Evolutionary conservation across 2,329 filamentous ascomycete species (phyloP).

Genomic region (Samsoniella hepiali): DNA sequence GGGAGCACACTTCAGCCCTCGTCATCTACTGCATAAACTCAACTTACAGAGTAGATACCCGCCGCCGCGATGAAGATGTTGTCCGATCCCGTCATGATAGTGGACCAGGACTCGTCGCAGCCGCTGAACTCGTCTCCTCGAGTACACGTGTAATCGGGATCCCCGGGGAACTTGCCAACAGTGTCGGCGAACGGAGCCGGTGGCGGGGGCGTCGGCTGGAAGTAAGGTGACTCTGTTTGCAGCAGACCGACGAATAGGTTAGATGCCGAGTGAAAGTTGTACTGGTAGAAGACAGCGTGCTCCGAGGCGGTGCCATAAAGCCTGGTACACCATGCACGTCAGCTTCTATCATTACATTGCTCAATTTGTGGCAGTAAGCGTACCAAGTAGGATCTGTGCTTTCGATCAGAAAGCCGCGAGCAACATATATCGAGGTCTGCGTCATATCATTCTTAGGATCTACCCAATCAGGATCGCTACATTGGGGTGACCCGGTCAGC

Average conservation of each 20-base stretch:
- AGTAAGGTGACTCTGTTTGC: conserved; percentile 67
- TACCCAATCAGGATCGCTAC: conserved; percentile 15
- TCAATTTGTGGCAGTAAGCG: neutral
- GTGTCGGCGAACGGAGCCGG: conserved; percentile 22
- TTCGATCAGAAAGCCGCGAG: conserved; percentile 24
- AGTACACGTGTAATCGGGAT: neutral
- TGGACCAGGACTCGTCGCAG: conserved; percentile 27
- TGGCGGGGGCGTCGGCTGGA: conserved; percentile 38
- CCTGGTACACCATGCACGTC: conserved; percentile 20
- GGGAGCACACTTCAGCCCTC: too few species aligned
- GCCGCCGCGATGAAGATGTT: conserved; percentile 26
- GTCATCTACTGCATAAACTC: too few species aligned
- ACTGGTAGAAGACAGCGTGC: conserved; percentile 50
- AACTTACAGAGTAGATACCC: conserved; percentile 29
- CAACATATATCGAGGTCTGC: conserved; percentile 22
- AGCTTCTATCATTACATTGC: too few species aligned
- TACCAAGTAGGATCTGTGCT: conserved; percentile 16
- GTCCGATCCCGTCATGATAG: conserved; percentile 20
- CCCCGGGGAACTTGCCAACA: conserved; percentile 9
- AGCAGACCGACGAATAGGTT: conserved; percentile 57
- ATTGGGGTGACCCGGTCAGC: conserved; percentile 1
- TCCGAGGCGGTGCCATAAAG: conserved; percentile 47
- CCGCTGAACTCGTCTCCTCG: conserved; percentile 17
- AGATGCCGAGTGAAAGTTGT: conserved; percentile 44
- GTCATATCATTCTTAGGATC: conserved; percentile 18